Conservation (phyloP, 2,329 filamentous ascomycete genomes). For the Cryoendolithus antarcticus region DNA sequence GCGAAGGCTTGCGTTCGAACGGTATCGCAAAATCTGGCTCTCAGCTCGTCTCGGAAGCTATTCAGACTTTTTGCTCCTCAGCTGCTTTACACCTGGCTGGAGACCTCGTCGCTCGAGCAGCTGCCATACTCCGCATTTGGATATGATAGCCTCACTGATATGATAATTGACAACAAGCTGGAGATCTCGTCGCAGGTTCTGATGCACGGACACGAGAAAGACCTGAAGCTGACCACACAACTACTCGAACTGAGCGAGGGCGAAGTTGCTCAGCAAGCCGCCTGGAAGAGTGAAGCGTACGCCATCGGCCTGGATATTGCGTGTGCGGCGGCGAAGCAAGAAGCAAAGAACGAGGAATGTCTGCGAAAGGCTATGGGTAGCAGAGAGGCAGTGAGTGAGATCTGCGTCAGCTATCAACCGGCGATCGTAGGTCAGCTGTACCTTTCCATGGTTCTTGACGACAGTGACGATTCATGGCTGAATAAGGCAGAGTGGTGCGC, state of each 20-base stretch:
- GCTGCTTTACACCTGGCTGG: constrained; percentile 81
- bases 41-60: constrained; percentile 55
- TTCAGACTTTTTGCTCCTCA: constrained; percentile 81
- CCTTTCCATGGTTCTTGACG: constrained; percentile 58
- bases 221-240: constrained; percentile 47
- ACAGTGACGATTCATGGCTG: constrained; percentile 51
- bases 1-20: constrained; percentile 58
- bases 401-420: constrained; percentile 59
- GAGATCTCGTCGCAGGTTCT: constrained; percentile 71
- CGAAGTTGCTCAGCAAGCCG: constrained; percentile 53
- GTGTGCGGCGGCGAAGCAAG: constrained; percentile 24
- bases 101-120: constrained; percentile 45
- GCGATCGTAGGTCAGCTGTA: constrained; percentile 68
- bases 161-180: constrained; percentile 58
- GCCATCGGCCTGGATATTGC: constrained; percentile 64
- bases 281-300: constrained; percentile 72
- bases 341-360: constrained; percentile 44
- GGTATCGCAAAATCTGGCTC: constrained; percentile 52
- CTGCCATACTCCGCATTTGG: constrained; percentile 82
- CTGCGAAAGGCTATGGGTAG: constrained; percentile 59
- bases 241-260: constrained; percentile 42
- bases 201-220: constrained; percentile 62
- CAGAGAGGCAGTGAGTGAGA: constrained; percentile 45
- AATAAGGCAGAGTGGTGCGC: constrained; percentile 33
- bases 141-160: constrained; percentile 54